A percentile compares a stretch with the other conserved stretches of the same genome.
Conservation (phyloP, 257 asterid species). For the Lithospermum erythrorhizon region DNA sequence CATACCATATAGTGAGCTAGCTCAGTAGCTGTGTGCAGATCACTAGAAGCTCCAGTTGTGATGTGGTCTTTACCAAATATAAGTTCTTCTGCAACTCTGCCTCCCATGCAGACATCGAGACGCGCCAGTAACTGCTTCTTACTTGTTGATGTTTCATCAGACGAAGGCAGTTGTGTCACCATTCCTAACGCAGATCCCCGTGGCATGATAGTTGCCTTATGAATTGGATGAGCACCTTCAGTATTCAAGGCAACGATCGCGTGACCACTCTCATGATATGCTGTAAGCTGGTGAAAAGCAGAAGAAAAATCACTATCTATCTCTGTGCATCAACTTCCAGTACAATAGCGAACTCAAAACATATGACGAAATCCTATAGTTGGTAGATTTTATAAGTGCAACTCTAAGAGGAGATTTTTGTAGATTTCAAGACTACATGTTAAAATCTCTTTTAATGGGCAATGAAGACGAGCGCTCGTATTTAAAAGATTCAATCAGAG, state of each 20-base stretch:
- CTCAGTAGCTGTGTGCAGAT: slow-evolving; percentile 79
- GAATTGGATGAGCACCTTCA: slow-evolving; percentile 95
- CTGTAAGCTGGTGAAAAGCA: slow-evolving; percentile 61
- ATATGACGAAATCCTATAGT: not conserved
- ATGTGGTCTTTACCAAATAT: slow-evolving; percentile 78
- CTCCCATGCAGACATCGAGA: slow-evolving; percentile 98
- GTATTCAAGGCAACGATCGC: slow-evolving; percentile 93
- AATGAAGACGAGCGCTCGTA: too few species aligned
- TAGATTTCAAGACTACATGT: too few species aligned
- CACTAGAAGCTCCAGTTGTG: slow-evolving; percentile 95
- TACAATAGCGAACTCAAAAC: not conserved
- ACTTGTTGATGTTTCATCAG: slow-evolving; percentile 87
- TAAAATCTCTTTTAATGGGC: too few species aligned
- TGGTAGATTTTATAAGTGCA: too few species aligned
- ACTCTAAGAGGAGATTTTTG: too few species aligned
- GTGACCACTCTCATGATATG: slow-evolving; percentile 96
- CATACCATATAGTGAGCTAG: slow-evolving; percentile 88
- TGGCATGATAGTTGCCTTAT: slow-evolving; percentile 91
- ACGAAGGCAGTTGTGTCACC: slow-evolving; percentile 97
- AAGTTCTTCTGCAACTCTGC: slow-evolving; percentile 95
- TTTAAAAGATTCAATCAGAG: too few species aligned
- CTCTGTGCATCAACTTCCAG: not conserved
- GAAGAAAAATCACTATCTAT: not conserved
- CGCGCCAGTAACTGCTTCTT: slow-evolving; percentile 93
- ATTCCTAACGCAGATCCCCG: slow-evolving; percentile 95